A percentile compares a stretch with the other conserved stretches of the same genome.
Conservation (phyloP, 192 early-diverging fungal genomes). For the Phycomyces blakesleeanus region DNA sequence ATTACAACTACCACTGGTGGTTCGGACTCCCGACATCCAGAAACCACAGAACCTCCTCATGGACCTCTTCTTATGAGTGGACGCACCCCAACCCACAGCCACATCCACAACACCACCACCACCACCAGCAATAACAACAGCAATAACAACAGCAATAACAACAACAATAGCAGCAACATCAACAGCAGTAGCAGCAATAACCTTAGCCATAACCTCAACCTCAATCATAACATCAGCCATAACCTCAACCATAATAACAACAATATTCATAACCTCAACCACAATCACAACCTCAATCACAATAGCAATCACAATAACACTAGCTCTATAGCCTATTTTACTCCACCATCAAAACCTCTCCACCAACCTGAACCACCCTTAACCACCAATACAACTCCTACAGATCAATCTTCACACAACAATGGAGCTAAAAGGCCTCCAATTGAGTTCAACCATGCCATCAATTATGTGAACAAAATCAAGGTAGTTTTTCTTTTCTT, state of each 20-base stretch:
- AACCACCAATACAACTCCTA: neutral
- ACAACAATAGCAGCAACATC: neutral
- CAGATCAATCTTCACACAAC: neutral
- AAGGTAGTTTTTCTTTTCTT: conserved; percentile 52
- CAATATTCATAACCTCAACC: no score
- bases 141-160: no score
- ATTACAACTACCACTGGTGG: conserved; percentile 48
- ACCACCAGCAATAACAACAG: no score
- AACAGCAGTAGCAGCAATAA: conserved; percentile 8
- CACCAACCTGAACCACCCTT: neutral
- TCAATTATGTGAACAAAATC: conserved; percentile 99
- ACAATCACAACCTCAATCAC: no score
- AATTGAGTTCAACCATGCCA: conserved; percentile 97
- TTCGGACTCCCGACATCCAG: conserved; percentile 14
- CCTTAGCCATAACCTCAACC: no score
- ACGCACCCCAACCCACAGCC: neutral
- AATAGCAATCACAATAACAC: no score
- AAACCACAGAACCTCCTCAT: neutral
- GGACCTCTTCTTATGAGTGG: neutral
- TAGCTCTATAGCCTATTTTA: neutral
- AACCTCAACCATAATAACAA: no score
- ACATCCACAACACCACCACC: no score
- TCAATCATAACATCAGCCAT: no score
- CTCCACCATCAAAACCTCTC: neutral
- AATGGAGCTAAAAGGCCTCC: conserved; percentile 46